phyloP scores from a whole-genome alignment of 108 stramenopile genomes.

The Cyclotella distinguenda region DNA sequence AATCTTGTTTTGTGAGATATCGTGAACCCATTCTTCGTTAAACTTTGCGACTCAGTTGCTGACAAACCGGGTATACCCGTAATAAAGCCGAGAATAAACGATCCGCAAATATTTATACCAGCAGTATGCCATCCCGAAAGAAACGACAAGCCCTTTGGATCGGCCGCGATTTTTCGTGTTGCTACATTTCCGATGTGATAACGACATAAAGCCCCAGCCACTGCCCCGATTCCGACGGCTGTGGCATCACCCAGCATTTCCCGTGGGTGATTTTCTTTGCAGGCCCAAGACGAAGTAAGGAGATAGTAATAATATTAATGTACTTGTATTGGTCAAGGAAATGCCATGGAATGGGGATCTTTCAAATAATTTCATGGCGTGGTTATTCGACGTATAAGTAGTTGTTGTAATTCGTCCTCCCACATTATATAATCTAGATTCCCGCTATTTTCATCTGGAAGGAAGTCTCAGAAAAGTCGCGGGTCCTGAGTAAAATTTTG shows the following conservation, averaged over 20 bases:
- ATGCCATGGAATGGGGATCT: no score
- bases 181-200: slow-evolving; percentile 65
- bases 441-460: no score
- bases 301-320: no score
- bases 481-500: no score
- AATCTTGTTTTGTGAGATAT: slow-evolving; percentile 64
- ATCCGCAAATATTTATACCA: slow-evolving; percentile 73
- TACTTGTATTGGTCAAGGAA: no score
- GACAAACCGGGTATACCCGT: slow-evolving; percentile 39
- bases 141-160: slow-evolving; percentile 36
- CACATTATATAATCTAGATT: no score
- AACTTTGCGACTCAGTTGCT: slow-evolving; percentile 2
- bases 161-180: slow-evolving; percentile 55
- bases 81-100: slow-evolving; percentile 64
- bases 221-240: slow-evolving; percentile 68
- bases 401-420: no score
- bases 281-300: no score
- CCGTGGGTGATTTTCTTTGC: no score
- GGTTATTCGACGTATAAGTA: no score
- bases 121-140: slow-evolving; percentile 63
- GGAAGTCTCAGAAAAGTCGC: no score
- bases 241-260: slow-evolving; percentile 42
- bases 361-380: no score
- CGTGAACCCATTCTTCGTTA: slow-evolving; percentile 19
- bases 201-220: slow-evolving; percentile 63